A percentile compares a stretch with the other conserved stretches of the same genome.
Conservation (phyloP, 2,329 filamentous ascomycete genomes). For the Botrytis hyacinthi region DNA sequence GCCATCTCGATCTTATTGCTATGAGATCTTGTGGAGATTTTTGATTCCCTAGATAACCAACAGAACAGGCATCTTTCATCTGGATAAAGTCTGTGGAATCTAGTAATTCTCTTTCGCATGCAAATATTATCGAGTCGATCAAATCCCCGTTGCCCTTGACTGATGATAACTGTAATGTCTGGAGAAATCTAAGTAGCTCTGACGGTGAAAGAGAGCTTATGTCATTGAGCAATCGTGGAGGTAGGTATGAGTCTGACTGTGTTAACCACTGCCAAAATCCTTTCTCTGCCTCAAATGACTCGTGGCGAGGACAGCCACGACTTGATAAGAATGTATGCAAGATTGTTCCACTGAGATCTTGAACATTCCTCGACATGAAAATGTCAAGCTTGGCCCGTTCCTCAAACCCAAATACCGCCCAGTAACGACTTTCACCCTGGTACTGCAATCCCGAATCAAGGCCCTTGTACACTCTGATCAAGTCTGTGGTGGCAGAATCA, state of each 20-base stretch:
- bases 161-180: constrained; percentile 9
- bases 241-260: constrained; percentile 30
- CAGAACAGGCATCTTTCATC: constrained; percentile 42
- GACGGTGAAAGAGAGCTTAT: constrained; percentile 43
- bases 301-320: constrained; percentile 38
- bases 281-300: constrained; percentile 42
- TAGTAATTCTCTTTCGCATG: constrained; percentile 20
- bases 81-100: constrained; percentile 36
- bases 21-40: constrained; percentile 41
- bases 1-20: constrained; percentile 44
- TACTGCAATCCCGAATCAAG: constrained; percentile 42
- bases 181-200: constrained; percentile 19
- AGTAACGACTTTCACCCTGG: constrained; percentile 39
- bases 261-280: constrained; percentile 41
- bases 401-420: constrained; percentile 38
- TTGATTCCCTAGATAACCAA: constrained; percentile 43
- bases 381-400: constrained; percentile 35
- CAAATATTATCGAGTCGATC: neutral
- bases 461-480: constrained; percentile 41
- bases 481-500: constrained; percentile 27
- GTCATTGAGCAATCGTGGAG: constrained; percentile 44
- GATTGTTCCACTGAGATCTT: constrained; percentile 38
- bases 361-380: constrained; percentile 41
- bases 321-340: constrained; percentile 44
- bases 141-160: neutral